These are phyloP conservation scores for Raddia distichophylla DNA, from an alignment of 176 grass and related monocot genomes.

Conservation along the genomic window DNA sequence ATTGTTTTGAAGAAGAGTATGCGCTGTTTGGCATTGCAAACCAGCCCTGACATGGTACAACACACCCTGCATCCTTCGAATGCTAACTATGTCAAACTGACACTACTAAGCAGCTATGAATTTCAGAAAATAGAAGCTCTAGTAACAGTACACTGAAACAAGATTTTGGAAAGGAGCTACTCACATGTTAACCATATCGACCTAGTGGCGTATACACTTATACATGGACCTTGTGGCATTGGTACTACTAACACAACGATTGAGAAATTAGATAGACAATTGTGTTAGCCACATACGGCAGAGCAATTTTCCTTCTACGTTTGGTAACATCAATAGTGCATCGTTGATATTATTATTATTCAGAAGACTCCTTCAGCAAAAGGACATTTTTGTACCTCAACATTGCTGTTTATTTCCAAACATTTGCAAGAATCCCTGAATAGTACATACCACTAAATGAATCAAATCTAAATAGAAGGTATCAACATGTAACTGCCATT, in stretches of 20 bases:
- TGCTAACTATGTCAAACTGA: background rate
- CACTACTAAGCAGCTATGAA: background rate
- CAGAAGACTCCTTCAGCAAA: background rate
- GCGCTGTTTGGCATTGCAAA: conserved; percentile 15
- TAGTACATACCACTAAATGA: background rate
- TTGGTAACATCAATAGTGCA: background rate
- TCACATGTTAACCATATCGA: background rate
- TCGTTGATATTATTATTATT: no score
- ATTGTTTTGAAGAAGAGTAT: background rate
- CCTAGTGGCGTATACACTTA: background rate
- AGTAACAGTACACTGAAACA: background rate
- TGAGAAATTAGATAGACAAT: background rate
- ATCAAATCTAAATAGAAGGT: background rate
- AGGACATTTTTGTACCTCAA: background rate
- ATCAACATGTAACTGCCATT: background rate
- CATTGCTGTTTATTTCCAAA: background rate
- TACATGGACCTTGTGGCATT: background rate
- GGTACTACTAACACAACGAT: background rate
- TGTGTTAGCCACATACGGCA: background rate
- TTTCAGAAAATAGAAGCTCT: conserved; percentile 6
- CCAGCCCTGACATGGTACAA: background rate
- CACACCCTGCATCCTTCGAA: background rate
- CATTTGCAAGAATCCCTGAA: background rate
- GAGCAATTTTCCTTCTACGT: background rate
- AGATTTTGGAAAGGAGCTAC: background rate